These are phyloP conservation scores for Macrolepiota dolichaula DNA, from an alignment of 768 basidiomycete genomes.

Conservation along the genomic window DNA sequence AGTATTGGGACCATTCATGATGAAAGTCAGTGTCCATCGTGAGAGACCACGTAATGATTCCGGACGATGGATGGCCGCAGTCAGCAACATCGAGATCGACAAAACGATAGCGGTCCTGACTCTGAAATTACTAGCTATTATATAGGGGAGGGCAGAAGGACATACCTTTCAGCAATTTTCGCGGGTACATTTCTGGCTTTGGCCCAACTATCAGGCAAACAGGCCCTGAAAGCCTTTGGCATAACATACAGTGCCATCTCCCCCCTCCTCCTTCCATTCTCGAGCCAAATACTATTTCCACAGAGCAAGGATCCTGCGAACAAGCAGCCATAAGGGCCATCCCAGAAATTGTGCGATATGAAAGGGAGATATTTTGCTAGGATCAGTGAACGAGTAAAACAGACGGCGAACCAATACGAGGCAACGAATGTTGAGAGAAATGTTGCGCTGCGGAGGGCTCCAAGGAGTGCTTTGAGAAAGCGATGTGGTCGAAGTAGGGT, in stretches of 20 bases:
- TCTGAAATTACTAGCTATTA: neutral
- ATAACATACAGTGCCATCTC: conserved; percentile 82
- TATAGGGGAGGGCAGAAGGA: conserved; percentile 7
- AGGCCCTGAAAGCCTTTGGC: conserved; percentile 64
- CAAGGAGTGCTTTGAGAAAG: conserved; percentile 39
- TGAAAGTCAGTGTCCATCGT: conserved; percentile 65
- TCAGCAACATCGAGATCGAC: conserved; percentile 64
- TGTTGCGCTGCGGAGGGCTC: conserved; percentile 60
- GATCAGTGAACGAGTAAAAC: conserved; percentile 62
- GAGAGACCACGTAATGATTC: conserved; percentile 70
- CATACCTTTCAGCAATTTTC: conserved; percentile 54
- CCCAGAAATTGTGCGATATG: conserved; percentile 77
- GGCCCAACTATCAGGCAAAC: conserved; percentile 53
- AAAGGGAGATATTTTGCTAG: conserved; percentile 61
- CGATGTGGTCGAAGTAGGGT: conserved; percentile 43
- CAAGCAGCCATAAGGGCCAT: conserved; percentile 69
- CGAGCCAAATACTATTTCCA: conserved; percentile 76
- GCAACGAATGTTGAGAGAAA: conserved; percentile 74
- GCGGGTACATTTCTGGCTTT: conserved; percentile 38
- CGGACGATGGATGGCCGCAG: conserved; percentile 58
- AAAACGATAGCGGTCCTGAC: conserved; percentile 55
- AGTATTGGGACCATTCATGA: conserved; percentile 57
- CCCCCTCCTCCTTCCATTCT: conserved; percentile 65
- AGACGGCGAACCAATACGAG: conserved; percentile 68
- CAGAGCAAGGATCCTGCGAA: conserved; percentile 67